phyloP scores from a whole-genome alignment of 352 stramenopile species.

The Phytophthora capsici region DNA sequence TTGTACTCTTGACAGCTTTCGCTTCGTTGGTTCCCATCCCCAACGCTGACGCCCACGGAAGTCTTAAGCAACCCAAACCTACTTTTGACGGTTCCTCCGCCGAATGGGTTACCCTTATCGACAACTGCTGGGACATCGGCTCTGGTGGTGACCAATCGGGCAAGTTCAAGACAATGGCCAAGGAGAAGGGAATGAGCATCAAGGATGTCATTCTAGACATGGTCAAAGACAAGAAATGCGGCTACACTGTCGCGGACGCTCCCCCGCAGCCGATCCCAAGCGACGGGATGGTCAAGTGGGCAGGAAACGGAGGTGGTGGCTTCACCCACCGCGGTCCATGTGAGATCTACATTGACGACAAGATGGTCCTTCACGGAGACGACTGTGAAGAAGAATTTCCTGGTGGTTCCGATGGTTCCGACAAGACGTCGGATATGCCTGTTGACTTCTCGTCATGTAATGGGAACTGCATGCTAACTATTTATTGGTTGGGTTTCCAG shows the following conservation, averaged over 20 bases:
- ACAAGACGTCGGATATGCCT: constrained; percentile 31
- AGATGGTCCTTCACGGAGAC: constrained; percentile 39
- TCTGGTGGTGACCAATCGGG: constrained; percentile 36
- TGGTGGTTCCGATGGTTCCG: too few species aligned
- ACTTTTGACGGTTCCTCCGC: constrained; percentile 14
- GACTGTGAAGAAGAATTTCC: constrained; percentile 49
- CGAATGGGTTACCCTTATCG: constrained; percentile 23
- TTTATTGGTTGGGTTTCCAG: constrained; percentile 61
- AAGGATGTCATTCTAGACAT: constrained; percentile 45
- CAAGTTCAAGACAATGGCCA: constrained; percentile 36
- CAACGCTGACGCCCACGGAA: constrained; percentile 20
- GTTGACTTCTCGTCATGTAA: constrained; percentile 51
- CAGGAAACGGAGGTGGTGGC: constrained; percentile 35
- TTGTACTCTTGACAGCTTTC: constrained; percentile 9
- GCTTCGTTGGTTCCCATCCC: constrained; percentile 8
- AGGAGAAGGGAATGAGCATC: constrained; percentile 36
- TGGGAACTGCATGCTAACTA: constrained; percentile 40
- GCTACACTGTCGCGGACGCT: constrained; percentile 38
- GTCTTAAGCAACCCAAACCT: constrained; percentile 25
- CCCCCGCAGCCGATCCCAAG: constrained; percentile 37
- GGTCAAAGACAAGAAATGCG: constrained; percentile 39
- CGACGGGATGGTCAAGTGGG: constrained; percentile 37
- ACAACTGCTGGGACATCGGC: constrained; percentile 45
- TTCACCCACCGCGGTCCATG: constrained; percentile 48
- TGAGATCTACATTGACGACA: constrained; percentile 57